Conservation (phyloP, 2,329 filamentous ascomycete genomes). For the Elsinoe batatas region DNA sequence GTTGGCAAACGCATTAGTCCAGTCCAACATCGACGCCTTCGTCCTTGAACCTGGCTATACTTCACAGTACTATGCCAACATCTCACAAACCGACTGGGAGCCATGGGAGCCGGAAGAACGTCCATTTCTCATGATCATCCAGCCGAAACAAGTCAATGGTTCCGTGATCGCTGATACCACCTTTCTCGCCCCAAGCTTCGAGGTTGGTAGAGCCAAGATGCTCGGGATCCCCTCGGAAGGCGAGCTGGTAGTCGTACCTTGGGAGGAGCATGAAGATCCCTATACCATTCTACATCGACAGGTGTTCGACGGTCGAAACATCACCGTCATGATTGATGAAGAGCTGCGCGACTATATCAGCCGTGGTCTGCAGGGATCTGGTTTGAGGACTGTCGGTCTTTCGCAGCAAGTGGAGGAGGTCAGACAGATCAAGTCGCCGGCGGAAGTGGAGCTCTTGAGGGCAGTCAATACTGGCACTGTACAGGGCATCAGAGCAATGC, state of each 20-base stretch:
- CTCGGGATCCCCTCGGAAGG: conserved; percentile 47
- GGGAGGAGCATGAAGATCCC: conserved; percentile 57
- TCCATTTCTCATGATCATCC: conserved; percentile 53
- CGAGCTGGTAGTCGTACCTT: conserved; percentile 46
- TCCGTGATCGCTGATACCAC: conserved; percentile 44
- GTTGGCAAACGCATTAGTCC: conserved; percentile 46
- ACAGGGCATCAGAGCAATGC: conserved; percentile 50
- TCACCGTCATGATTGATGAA: conserved; percentile 53
- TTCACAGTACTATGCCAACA: conserved; percentile 55
- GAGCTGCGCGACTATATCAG: conserved; percentile 56
- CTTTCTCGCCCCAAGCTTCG: conserved; percentile 51
- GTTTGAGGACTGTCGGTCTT: conserved; percentile 49
- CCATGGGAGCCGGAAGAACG: conserved; percentile 56
- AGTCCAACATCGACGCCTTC: conserved; percentile 47
- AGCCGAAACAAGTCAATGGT: conserved; percentile 36
- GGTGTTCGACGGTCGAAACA: conserved; percentile 30
- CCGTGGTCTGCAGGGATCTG: conserved; percentile 43
- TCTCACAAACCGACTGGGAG: conserved; percentile 53
- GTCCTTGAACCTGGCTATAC: conserved; percentile 55
- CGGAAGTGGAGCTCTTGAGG: conserved; percentile 48
- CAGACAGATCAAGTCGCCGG: conserved; percentile 47
- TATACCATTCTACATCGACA: conserved; percentile 44
- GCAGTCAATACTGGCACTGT: conserved; percentile 57
- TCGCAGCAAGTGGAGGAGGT: conserved; percentile 47
- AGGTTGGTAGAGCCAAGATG: conserved; percentile 49